Conservation (phyloP, 306 rosid genomes). For the Glycine latifolia region DNA sequence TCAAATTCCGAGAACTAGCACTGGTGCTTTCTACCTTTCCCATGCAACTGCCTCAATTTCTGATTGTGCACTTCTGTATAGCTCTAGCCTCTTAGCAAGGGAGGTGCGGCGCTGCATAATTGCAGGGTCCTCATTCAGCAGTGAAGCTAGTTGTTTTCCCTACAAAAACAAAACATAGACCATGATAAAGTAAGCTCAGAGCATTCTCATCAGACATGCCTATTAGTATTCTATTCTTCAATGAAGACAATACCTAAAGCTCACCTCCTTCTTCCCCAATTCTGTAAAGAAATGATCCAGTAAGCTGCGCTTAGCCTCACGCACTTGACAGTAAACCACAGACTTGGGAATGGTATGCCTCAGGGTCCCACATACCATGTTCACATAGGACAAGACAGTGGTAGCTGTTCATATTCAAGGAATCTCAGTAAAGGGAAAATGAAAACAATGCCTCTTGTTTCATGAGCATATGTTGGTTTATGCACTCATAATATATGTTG, state of each 20-base stretch:
- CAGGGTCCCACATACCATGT: conserved; percentile 84
- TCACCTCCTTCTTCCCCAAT: conserved; percentile 85
- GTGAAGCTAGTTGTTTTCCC: conserved; percentile 74
- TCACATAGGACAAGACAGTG: conserved; percentile 85
- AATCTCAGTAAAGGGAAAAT: conserved; percentile 31
- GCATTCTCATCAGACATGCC: conserved; percentile 10
- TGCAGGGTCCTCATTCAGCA: conserved; percentile 96
- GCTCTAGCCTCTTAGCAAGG: conserved; percentile 84
- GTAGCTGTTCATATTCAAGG: conserved; percentile 72
- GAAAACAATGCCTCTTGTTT: conserved; percentile 30
- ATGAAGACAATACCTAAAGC: conserved; percentile 60
- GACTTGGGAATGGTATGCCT: conserved; percentile 96
- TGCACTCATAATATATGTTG: not conserved
- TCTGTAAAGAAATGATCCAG: conserved; percentile 91
- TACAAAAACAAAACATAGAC: conserved; percentile 44
- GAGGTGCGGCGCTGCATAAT: conserved; percentile 82
- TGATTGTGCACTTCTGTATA: conserved; percentile 90
- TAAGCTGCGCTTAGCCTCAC: conserved; percentile 91
- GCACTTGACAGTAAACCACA: conserved; percentile 92
- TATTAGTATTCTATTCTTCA: conserved; percentile 56
- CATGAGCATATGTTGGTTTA: not conserved
- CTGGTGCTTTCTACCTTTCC: conserved; percentile 78
- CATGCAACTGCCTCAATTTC: conserved; percentile 96
- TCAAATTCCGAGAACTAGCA: not conserved
- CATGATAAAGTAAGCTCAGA: conserved; percentile 1